Evolutionary conservation across 164 flowering plant species (phyloP).

Genomic region (Santalum album): DNA sequence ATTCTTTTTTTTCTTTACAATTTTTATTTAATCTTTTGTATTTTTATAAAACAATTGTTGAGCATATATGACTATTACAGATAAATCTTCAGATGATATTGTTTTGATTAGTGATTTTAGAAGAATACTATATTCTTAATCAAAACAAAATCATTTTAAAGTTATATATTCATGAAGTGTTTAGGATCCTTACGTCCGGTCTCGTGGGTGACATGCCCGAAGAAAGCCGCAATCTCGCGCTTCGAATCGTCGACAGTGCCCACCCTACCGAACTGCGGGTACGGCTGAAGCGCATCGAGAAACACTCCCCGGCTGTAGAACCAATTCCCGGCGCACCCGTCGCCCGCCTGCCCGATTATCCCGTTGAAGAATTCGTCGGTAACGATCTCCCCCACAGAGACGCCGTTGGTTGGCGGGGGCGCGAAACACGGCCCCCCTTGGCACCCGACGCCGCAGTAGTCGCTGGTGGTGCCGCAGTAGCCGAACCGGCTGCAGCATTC

Average conservation of each 20-base stretch:
- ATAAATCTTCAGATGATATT: too few species aligned
- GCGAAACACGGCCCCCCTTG: conserved; percentile 28
- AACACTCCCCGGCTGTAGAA: conserved; percentile 45
- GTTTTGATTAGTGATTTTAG: too few species aligned
- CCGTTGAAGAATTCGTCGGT: conserved; percentile 35
- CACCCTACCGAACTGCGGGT: conserved; percentile 33
- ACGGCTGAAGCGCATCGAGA: conserved; percentile 31
- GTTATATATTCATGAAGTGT: too few species aligned
- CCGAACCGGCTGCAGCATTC: conserved; percentile 41
- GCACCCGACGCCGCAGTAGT: conserved; percentile 39
- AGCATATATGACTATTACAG: too few species aligned
- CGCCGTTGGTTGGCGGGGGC: conserved; percentile 14
- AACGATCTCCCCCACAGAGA: conserved; percentile 24
- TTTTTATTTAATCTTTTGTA: too few species aligned
- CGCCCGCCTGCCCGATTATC: conserved; percentile 26
- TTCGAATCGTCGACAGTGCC: conserved; percentile 40
- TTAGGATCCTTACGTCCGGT: conserved; percentile 26
- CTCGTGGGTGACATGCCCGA: conserved; percentile 48
- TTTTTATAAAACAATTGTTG: too few species aligned
- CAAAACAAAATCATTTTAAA: too few species aligned
- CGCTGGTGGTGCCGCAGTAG: conserved; percentile 34
- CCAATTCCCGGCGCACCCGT: conserved; percentile 32
- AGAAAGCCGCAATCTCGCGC: conserved; percentile 70
- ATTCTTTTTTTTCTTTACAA: too few species aligned
- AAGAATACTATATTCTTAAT: too few species aligned